phyloP scores from a whole-genome alignment of 495 filamentous ascomycete species.

The Aspergillus bridgeri region DNA sequence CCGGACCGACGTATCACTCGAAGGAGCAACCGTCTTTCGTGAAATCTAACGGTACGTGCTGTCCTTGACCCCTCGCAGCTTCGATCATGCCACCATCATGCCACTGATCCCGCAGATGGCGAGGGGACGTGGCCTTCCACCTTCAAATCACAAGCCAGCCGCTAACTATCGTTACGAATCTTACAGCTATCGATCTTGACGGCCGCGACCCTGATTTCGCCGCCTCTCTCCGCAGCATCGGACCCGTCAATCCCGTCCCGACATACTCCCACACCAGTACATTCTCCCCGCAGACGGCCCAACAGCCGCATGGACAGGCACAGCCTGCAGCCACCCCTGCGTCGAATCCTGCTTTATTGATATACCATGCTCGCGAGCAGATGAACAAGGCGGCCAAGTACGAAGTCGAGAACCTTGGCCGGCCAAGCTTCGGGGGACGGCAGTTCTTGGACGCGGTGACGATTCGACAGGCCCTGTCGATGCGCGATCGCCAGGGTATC shows the following conservation, averaged over 20 bases:
- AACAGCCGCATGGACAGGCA: constrained; percentile 2
- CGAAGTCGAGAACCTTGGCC: constrained; percentile 47
- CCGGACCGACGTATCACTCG: constrained; percentile 40
- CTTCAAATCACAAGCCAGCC: not conserved
- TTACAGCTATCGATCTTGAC: constrained; percentile 61
- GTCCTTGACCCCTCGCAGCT: not conserved
- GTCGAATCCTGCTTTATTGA: constrained; percentile 50
- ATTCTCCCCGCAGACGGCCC: constrained; percentile 29
- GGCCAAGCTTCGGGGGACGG: constrained; percentile 40
- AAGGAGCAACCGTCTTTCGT: constrained; percentile 33
- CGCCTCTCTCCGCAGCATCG: constrained; percentile 58
- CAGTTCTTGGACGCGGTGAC: constrained; percentile 60
- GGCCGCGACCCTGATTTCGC: constrained; percentile 63
- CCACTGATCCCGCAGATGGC: not conserved
- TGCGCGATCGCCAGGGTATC: constrained; percentile 56
- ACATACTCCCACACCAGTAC: constrained; percentile 55
- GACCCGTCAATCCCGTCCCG: constrained; percentile 60
- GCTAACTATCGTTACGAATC: not conserved
- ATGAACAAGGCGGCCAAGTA: constrained; percentile 46
- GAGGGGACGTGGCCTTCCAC: not conserved
- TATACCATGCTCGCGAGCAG: constrained; percentile 43
- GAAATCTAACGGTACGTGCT: constrained; percentile 34
- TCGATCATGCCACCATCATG: not conserved
- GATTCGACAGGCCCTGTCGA: constrained; percentile 55
- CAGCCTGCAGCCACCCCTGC: constrained; percentile 47